Evolutionary conservation across 208 protist genomes (phyloP), one percentile per base, ranked within the genome.

Genomic region (Leishmania guyanensis): DNA sequence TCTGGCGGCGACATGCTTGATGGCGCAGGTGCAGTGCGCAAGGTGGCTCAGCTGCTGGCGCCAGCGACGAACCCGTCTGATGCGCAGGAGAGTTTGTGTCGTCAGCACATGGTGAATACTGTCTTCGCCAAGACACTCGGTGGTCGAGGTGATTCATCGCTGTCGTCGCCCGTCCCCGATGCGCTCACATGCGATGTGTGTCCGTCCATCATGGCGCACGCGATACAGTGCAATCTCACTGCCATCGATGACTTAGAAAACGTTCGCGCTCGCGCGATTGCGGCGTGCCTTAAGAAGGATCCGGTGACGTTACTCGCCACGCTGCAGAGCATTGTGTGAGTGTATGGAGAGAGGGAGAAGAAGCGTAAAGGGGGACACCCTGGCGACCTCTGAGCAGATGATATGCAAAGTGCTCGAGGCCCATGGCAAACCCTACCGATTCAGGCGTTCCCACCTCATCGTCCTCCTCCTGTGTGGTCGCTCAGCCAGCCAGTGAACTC

Each of bases 261-360:
- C 29, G 66, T 76, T 20, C 80, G 91, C 3, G 62, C 70, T 39
- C 60, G 78, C n/a, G 91, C 89, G 22, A 82, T 95, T 17, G 84
- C 86, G 48, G 91, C 91, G 46, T 95, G 91, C 76, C 58, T 90
- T 12, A 88, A 83, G 68, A 88, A 83, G 60, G 88, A 95, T 68
- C 50, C 83, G 2, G 70, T 84, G 4, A 89, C 78, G 2, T 77
- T 96, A 48, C 80, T 96, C 29, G 81, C 73, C 22, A 87, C 86
- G 0, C 77, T 96, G 53, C 78, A 88, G 56, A 83, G 72, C 68
- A 77, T 90, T 65, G 77, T 82, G 64, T 91, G 33, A 76, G 8
- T 66, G n/a, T 3, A 64, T 29, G 8, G 68, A 16, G 1, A 26
- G 70, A 22, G n/a, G 46, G 48, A 6, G 51, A 33, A n/a, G 33